Percentiles rank a stretch among this genome's conserved stretches.
phyloP scores from a whole-genome alignment of 2,329 filamentous ascomycete species.

The Aspergillus tanneri region DNA sequence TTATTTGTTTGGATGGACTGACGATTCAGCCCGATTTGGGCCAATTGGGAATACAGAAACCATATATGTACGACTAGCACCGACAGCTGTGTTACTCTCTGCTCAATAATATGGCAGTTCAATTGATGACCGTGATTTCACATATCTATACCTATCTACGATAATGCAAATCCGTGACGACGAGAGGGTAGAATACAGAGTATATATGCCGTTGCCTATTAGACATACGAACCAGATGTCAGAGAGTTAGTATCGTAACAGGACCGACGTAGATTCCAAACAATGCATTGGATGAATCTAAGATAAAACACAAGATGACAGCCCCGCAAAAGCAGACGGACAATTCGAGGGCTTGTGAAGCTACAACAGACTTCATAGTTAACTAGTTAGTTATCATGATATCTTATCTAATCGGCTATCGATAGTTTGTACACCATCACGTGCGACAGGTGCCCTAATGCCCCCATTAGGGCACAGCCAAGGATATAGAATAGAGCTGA shows the following conservation, averaged over 20 bases:
- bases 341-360: too few relatives aligned
- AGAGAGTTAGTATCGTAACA: slow-evolving; percentile 49
- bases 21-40: neutral
- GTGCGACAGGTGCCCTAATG: slow-evolving; percentile 8
- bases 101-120: neutral
- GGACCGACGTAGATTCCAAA: too few relatives aligned
- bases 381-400: neutral
- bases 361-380: too few relatives aligned
- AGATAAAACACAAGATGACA: too few relatives aligned
- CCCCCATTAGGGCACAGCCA: slow-evolving; percentile 5
- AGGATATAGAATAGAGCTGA: slow-evolving; percentile 2
- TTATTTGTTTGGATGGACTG: neutral
- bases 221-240: slow-evolving; percentile 58
- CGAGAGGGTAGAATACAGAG: neutral
- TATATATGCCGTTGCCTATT: neutral
- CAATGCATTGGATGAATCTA: too few relatives aligned
- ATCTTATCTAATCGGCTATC: slow-evolving; percentile 16
- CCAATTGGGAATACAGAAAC: slow-evolving; percentile 5
- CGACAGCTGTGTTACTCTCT: neutral
- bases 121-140: neutral
- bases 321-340: too few relatives aligned
- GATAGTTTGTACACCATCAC: slow-evolving; percentile 9
- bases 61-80: slow-evolving; percentile 9
- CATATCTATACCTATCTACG: slow-evolving; percentile 62
- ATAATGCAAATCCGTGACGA: slow-evolving; percentile 1